Evolutionary conservation across 805 yeast genomes (phyloP).

Genomic region (Hanseniaspora mollemarum): DNA sequence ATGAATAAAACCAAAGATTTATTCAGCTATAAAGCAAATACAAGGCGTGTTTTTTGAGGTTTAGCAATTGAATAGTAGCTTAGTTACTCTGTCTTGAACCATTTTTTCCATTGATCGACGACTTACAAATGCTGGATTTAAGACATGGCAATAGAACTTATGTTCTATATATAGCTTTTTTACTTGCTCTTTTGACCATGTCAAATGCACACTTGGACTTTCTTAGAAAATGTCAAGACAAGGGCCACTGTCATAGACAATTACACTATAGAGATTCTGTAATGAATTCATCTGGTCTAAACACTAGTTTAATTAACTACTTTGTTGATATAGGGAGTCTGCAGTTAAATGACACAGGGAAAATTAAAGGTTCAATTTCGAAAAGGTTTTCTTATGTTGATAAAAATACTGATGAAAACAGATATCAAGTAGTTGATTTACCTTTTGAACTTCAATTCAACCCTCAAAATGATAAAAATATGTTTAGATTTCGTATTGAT

Average conservation of each 20-base stretch:
- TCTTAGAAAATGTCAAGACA: slow-evolving; percentile 61
- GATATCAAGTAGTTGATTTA: slow-evolving; percentile 28
- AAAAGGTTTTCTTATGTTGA: slow-evolving; percentile 33
- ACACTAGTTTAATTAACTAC: slow-evolving; percentile 26
- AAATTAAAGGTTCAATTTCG: slow-evolving; percentile 30
- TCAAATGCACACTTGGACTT: slow-evolving; percentile 1
- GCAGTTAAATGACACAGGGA: background rate
- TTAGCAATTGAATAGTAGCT: too few relatives aligned
- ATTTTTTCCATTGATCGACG: too few relatives aligned
- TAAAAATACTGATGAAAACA: background rate
- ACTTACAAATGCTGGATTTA: background rate
- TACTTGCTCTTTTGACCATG: background rate
- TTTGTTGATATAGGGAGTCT: slow-evolving; percentile 21
- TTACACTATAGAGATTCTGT: slow-evolving; percentile 33
- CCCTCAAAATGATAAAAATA: slow-evolving; percentile 38
- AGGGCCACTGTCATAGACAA: slow-evolving; percentile 78
- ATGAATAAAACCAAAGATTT: too few relatives aligned
- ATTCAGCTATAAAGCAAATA: too few relatives aligned
- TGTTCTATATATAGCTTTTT: too few relatives aligned
- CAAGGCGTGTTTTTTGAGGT: too few relatives aligned
- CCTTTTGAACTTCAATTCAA: slow-evolving; percentile 47
- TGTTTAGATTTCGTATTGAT: slow-evolving; percentile 50
- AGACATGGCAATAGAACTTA: too few relatives aligned
- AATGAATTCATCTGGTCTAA: slow-evolving; percentile 36
- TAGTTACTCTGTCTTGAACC: too few relatives aligned